Conservation (phyloP, 108 stramenopile genomes). For the Hondaea fermentalgiana region DNA sequence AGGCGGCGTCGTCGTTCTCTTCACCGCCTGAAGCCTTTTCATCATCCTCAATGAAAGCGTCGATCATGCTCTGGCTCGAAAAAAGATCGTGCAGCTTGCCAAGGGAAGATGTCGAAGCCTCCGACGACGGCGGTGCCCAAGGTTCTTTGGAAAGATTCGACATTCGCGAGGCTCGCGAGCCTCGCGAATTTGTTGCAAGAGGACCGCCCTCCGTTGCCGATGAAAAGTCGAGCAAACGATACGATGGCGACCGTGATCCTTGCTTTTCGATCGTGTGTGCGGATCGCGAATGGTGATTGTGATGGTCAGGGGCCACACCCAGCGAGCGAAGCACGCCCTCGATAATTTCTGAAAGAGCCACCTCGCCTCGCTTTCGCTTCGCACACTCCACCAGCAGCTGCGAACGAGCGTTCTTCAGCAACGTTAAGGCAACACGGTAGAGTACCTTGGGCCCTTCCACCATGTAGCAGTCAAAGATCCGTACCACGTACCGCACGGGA, state of each 20-base stretch:
- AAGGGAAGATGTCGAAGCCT: too few relatives aligned
- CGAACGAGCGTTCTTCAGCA: not conserved
- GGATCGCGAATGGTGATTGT: not conserved
- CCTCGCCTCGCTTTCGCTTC: not conserved
- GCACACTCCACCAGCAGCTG: not conserved
- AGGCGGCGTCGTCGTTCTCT: too few relatives aligned
- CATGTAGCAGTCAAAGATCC: slow-evolving; percentile 4
- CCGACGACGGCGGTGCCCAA: too few relatives aligned
- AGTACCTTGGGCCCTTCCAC: not conserved
- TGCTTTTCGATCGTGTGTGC: not conserved
- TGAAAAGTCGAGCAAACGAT: too few relatives aligned
- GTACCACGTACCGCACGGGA: not conserved
- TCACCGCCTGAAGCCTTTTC: too few relatives aligned
- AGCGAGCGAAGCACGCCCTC: not conserved
- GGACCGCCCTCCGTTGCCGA: too few relatives aligned
- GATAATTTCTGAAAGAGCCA: not conserved
- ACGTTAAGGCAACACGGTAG: not conserved
- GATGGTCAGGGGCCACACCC: not conserved
- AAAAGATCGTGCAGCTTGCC: too few relatives aligned
- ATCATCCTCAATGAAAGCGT: too few relatives aligned
- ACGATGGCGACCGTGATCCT: not conserved
- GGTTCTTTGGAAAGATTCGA: too few relatives aligned
- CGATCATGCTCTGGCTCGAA: too few relatives aligned
- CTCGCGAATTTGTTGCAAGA: too few relatives aligned
- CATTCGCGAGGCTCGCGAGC: too few relatives aligned